phyloP scores from a whole-genome alignment of 208 protist genomes.

The Trypanosoma melophagium region DNA sequence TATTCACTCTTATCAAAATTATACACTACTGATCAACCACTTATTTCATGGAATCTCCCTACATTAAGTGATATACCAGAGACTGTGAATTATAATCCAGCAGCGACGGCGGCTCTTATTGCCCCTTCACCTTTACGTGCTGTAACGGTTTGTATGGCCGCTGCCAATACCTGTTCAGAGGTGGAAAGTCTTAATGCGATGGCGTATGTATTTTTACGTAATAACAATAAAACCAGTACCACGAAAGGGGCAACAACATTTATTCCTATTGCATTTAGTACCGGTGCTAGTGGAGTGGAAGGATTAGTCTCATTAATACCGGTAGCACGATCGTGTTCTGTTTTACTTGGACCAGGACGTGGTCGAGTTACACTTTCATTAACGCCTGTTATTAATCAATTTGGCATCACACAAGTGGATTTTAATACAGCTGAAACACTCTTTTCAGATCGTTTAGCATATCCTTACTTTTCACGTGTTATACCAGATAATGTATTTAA shows the following conservation, averaged over 20 bases:
- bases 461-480: constrained; percentile 81
- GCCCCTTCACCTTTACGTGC: constrained; percentile 60
- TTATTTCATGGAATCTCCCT: constrained; percentile 57
- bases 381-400: constrained; percentile 81
- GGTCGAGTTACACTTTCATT: constrained; percentile 51
- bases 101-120: constrained; percentile 39
- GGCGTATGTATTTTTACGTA: constrained; percentile 47
- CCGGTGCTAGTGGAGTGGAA: constrained; percentile 59
- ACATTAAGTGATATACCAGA: constrained; percentile 34
- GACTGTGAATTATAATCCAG: constrained; percentile 39
- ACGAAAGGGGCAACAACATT: constrained; percentile 28
- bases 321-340: constrained; percentile 62
- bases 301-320: constrained; percentile 70
- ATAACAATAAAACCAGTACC: constrained; percentile 33
- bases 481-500: constrained; percentile 51
- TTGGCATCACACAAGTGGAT: constrained; percentile 68
- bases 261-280: constrained; percentile 61
- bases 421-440: constrained; percentile 66
- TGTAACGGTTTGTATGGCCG: constrained; percentile 71
- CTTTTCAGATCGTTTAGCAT: constrained; percentile 50
- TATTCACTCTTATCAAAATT: constrained; percentile 53
- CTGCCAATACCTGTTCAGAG: constrained; percentile 54
- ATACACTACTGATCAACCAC: constrained; percentile 44
- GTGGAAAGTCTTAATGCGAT: constrained; percentile 58
- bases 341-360: constrained; percentile 67